Conservation (phyloP, 2,329 filamentous ascomycete species). For the Diplodia scrobiculata region DNA sequence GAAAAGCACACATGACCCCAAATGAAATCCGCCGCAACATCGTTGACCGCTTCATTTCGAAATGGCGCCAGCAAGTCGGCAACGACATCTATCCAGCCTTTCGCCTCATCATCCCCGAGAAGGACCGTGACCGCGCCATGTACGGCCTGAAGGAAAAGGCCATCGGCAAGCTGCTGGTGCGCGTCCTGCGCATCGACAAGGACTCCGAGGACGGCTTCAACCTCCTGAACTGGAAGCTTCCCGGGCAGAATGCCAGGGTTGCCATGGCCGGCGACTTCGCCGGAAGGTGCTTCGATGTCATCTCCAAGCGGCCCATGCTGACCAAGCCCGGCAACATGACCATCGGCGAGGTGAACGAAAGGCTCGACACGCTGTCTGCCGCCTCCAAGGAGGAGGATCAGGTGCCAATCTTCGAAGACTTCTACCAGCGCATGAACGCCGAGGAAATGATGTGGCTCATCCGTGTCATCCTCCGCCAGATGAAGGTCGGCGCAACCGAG, state of each 20-base stretch:
- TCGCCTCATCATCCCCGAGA: constrained; percentile 86
- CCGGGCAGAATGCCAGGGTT: constrained; percentile 65
- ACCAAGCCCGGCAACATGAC: constrained; percentile 74
- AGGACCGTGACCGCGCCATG: constrained; percentile 87
- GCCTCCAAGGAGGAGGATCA: constrained; percentile 83
- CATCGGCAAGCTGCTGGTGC: constrained; percentile 87
- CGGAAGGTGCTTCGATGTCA: constrained; percentile 80
- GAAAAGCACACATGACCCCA: constrained; percentile 62
- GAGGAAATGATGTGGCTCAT: constrained; percentile 94
- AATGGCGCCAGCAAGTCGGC: constrained; percentile 86
- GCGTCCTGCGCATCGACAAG: constrained; percentile 86
- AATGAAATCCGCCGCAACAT: constrained; percentile 79
- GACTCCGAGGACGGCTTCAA: constrained; percentile 85
- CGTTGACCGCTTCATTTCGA: constrained; percentile 80
- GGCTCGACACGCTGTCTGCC: constrained; percentile 75
- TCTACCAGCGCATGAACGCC: constrained; percentile 89
- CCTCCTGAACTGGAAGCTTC: constrained; percentile 89
- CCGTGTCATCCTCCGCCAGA: constrained; percentile 82
- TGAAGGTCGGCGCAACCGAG: constrained; percentile 60
- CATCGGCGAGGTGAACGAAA: constrained; percentile 84
- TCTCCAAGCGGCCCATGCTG: constrained; percentile 79
- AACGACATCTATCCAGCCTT: constrained; percentile 91
- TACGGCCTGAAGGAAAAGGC: constrained; percentile 93
- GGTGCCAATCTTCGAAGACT: constrained; percentile 74
- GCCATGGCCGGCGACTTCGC: constrained; percentile 87